A percentile compares a stretch with the other conserved stretches of the same genome.
Conservation (phyloP, 139 green algal species). For the Micractinium sp. region DNA sequence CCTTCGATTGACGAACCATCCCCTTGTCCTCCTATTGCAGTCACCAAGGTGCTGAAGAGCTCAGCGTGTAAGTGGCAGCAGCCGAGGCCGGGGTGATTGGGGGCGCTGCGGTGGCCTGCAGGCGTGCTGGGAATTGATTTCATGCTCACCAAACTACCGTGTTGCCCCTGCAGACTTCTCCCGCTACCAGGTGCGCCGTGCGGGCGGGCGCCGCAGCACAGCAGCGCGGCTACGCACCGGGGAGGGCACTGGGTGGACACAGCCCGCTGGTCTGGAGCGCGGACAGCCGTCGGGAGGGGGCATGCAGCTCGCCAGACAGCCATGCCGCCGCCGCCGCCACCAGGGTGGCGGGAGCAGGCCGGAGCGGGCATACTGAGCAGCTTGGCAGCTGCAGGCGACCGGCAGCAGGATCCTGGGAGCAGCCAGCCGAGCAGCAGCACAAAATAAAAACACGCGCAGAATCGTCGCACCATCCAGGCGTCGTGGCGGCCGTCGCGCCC, state of each 20-base stretch:
- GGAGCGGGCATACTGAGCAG: neutral
- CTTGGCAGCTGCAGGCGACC: neutral
- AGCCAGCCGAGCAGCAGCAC: neutral
- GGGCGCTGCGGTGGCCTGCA: neutral
- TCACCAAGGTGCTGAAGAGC: slow-evolving; percentile 33
- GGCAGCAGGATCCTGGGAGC: neutral
- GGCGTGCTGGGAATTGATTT: neutral
- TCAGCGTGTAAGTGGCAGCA: slow-evolving; percentile 18
- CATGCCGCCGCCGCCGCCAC: neutral
- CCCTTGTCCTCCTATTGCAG: neutral
- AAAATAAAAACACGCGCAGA: too few relatives aligned
- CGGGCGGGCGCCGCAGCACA: neutral
- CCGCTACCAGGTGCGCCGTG: slow-evolving; percentile 37
- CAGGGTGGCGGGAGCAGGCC: neutral
- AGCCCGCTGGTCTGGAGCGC: neutral
- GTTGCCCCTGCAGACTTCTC: slow-evolving; percentile 33
- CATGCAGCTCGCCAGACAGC: neutral
- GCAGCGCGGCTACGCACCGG: neutral
- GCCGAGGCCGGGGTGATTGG: neutral
- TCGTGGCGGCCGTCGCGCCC: neutral
- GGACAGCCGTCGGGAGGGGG: neutral
- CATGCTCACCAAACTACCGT: neutral
- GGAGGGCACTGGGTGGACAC: neutral
- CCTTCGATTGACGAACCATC: neutral
- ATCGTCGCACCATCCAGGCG: neutral